phyloP scores from a whole-genome alignment of 495 filamentous ascomycete species.

The Hyaloscypha hepaticicola region DNA sequence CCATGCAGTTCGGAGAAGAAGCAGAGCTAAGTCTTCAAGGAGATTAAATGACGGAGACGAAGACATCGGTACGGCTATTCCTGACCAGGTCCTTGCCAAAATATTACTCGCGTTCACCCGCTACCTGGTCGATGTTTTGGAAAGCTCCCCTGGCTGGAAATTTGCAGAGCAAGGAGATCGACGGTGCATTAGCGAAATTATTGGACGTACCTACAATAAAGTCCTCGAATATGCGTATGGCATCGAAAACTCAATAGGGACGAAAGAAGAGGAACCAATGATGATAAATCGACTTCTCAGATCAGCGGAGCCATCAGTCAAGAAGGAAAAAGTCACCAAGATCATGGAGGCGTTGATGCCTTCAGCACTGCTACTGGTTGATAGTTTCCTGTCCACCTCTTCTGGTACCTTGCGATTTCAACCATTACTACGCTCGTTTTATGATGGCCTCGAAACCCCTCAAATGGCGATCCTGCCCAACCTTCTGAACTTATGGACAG shows the following conservation, averaged over 20 bases:
- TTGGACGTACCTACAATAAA: conserved; percentile 67
- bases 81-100: conserved; percentile 71
- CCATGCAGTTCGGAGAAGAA: conserved; percentile 69
- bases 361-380: conserved; percentile 71
- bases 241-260: conserved; percentile 52
- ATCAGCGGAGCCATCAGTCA: neutral
- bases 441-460: conserved; percentile 63
- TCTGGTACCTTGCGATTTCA: conserved; percentile 70
- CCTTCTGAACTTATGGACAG: conserved; percentile 53
- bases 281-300: neutral
- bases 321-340: conserved; percentile 47
- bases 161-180: conserved; percentile 67
- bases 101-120: conserved; percentile 70
- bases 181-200: conserved; percentile 48
- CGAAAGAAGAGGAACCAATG: conserved; percentile 25
- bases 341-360: conserved; percentile 63
- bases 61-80: conserved; percentile 66
- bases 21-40: conserved; percentile 48
- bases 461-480: conserved; percentile 60
- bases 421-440: conserved; percentile 70
- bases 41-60: conserved; percentile 49
- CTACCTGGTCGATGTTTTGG: conserved; percentile 74
- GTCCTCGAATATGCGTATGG: conserved; percentile 71
- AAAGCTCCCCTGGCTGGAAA: conserved; percentile 79
- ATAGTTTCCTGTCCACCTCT: conserved; percentile 70